These are phyloP conservation scores for Telfairia occidentalis DNA, from an alignment of 331 rosid genomes.

Conservation along the genomic window DNA sequence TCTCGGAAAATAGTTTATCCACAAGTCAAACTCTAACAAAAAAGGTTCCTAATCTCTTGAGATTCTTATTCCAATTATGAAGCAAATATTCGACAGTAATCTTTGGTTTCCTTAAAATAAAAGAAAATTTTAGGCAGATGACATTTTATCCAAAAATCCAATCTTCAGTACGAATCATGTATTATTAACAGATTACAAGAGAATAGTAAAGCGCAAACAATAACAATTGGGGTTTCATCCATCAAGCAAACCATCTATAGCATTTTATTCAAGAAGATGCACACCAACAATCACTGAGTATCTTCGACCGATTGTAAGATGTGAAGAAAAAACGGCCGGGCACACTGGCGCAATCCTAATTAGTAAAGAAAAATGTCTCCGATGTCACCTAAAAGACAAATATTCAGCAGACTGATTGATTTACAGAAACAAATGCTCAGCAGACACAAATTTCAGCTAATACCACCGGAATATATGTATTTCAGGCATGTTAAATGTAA, in stretches of 20 bases:
- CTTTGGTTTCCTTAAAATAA: not conserved
- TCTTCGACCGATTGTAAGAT: not conserved
- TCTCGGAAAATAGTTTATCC: not conserved
- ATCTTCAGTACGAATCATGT: not conserved
- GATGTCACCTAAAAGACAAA: slow-evolving; percentile 5
- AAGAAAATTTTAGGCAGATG: not conserved
- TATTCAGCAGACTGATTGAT: not conserved
- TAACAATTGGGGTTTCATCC: not conserved
- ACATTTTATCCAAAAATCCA: not conserved
- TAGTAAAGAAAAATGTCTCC: not conserved
- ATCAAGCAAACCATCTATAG: not conserved
- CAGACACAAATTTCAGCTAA: not conserved
- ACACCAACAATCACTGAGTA: not conserved
- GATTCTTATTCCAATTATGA: not conserved
- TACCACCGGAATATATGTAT: not conserved
- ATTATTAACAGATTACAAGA: not conserved
- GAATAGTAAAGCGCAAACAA: not conserved
- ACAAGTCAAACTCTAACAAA: not conserved
- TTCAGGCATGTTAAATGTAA: not conserved
- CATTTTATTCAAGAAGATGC: not conserved
- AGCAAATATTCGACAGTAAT: not conserved
- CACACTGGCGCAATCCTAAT: slow-evolving; percentile 5
- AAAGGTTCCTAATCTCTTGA: not conserved
- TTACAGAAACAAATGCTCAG: not conserved
- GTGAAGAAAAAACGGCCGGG: not conserved